Evolutionary conservation across 208 protist genomes (phyloP).

Genomic region (Kentomonas sorsogonicus): DNA sequence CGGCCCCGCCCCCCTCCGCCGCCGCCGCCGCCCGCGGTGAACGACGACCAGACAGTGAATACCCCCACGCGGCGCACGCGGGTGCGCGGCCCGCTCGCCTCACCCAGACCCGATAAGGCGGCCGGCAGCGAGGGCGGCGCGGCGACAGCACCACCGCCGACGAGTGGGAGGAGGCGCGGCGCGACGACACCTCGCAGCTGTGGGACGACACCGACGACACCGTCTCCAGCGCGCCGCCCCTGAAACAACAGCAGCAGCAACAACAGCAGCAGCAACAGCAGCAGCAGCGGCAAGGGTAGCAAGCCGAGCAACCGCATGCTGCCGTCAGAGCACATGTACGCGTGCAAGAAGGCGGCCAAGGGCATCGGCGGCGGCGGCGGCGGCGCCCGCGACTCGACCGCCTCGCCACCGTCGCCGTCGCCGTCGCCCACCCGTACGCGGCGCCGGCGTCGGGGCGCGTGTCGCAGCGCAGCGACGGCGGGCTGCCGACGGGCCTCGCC

Average conservation of each 20-base stretch:
- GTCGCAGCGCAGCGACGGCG: too few relatives aligned
- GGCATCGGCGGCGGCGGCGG: neutral
- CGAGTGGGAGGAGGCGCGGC: neutral
- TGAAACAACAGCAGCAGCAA: neutral
- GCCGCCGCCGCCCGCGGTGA: neutral
- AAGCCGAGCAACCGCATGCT: neutral
- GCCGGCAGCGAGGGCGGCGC: neutral
- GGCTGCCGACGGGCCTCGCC: neutral
- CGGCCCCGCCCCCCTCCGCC: neutral
- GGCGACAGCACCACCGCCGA: neutral
- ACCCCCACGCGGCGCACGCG: too few relatives aligned
- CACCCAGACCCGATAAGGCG: neutral
- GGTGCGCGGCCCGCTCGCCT: too few relatives aligned
- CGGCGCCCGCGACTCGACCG: too few relatives aligned
- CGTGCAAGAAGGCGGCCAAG: neutral
- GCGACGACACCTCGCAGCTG: slow-evolving; percentile 14
- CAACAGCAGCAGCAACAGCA: neutral
- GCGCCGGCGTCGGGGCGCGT: neutral
- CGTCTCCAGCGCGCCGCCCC: neutral
- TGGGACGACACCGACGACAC: slow-evolving; percentile 14
- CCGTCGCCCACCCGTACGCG: neutral
- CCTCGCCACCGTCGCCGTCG: neutral
- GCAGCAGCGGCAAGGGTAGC: neutral
- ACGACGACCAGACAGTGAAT: neutral
- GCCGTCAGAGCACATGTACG: neutral